These are phyloP conservation scores for Nicotiana undulata DNA, from an alignment of 257 asterid genomes.

Conservation along the genomic window DNA sequence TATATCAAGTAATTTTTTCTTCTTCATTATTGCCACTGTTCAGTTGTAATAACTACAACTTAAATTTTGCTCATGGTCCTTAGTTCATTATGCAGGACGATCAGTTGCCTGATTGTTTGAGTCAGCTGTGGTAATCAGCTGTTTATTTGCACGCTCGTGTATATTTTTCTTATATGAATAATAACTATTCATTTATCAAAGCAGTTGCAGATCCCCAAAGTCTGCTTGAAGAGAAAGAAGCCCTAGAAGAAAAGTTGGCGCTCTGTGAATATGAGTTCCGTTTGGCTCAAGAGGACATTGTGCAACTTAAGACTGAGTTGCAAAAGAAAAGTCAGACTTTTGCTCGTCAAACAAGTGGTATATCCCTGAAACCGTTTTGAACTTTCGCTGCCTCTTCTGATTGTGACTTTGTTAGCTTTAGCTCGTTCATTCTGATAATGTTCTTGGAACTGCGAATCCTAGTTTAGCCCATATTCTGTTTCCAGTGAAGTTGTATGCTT, in stretches of 20 bases:
- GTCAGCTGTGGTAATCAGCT: neutral
- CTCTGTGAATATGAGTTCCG: slow-evolving; percentile 91
- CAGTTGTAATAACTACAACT: neutral
- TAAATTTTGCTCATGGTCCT: neutral
- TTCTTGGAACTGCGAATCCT: neutral
- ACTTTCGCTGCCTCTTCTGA: slow-evolving; percentile 7
- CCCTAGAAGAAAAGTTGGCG: slow-evolving; percentile 84
- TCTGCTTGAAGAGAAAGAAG: slow-evolving; percentile 78
- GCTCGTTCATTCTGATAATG: neutral
- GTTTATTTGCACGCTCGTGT: neutral
- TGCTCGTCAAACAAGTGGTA: slow-evolving; percentile 46
- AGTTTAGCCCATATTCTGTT: neutral
- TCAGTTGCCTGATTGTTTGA: neutral
- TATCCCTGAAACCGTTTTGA: slow-evolving; percentile 8
- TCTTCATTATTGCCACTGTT: neutral
- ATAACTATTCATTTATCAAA: slow-evolving; percentile 19
- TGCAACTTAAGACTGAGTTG: slow-evolving; percentile 64
- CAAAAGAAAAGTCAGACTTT: slow-evolving; percentile 47
- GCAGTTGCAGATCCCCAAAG: slow-evolving; percentile 93
- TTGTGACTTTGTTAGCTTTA: neutral
- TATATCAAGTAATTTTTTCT: neutral
- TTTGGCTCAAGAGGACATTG: slow-evolving; percentile 84
- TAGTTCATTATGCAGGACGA: neutral
- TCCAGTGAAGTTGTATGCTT: neutral
- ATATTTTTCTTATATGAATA: neutral